phyloP scores from a whole-genome alignment of 164 flowering plant genomes.

The Liriodendron chinense region DNA sequence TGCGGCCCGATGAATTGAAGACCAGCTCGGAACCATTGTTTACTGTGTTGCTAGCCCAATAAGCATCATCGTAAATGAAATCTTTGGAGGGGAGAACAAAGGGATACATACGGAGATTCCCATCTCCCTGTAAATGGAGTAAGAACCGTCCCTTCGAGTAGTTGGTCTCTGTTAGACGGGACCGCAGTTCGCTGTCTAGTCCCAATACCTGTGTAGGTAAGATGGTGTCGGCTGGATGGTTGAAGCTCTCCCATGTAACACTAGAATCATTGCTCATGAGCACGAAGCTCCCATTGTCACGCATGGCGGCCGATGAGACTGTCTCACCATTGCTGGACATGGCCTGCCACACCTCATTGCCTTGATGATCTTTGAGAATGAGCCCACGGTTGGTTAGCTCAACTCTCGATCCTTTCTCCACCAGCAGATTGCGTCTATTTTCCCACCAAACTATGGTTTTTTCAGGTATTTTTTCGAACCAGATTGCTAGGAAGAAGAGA shows the following conservation, averaged over 20 bases:
- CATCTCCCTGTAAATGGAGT: slow-evolving; percentile 22
- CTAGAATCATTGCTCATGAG: neutral
- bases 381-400: slow-evolving; percentile 18
- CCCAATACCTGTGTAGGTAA: slow-evolving; percentile 3
- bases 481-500: slow-evolving; percentile 27
- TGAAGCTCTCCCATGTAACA: slow-evolving; percentile 8
- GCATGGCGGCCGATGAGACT: slow-evolving; percentile 11
- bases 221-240: slow-evolving; percentile 13
- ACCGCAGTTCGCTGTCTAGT: neutral
- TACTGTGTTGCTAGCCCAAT: neutral
- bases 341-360: slow-evolving; percentile 1
- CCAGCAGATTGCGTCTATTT: slow-evolving; percentile 13
- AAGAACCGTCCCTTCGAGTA: slow-evolving; percentile 24
- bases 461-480: slow-evolving; percentile 31
- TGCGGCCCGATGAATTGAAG: slow-evolving; percentile 23
- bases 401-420: slow-evolving; percentile 15
- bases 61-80: neutral
- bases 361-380: slow-evolving; percentile 1
- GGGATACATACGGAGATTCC: slow-evolving; percentile 10
- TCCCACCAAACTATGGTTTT: slow-evolving; percentile 34
- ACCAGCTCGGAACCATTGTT: neutral
- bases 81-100: neutral
- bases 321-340: neutral
- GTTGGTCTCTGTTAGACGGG: neutral
- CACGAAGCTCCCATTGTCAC: slow-evolving; percentile 13